Conservation (phyloP, 495 filamentous ascomycete species). For the Viridothelium virens region DNA sequence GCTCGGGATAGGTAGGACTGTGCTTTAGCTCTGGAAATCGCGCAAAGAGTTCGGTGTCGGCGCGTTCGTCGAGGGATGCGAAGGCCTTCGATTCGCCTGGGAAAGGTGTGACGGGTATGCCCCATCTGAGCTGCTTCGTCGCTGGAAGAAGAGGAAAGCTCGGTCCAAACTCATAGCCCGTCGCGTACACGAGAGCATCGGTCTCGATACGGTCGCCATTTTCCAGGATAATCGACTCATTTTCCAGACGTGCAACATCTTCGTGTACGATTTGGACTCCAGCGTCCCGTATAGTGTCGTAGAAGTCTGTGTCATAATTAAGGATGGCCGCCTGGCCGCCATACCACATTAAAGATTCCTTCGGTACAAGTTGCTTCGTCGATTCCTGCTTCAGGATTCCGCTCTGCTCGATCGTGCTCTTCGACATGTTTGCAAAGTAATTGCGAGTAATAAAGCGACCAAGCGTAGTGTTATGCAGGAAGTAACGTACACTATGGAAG, state of each 20-base stretch:
- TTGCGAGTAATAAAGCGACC: slow-evolving; percentile 51
- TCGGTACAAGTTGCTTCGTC: background rate
- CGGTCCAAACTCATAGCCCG: slow-evolving; percentile 42
- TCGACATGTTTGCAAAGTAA: slow-evolving; percentile 11
- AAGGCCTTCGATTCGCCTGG: background rate
- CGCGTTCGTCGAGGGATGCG: slow-evolving; percentile 31
- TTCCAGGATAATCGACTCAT: slow-evolving; percentile 47
- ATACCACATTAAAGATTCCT: slow-evolving; percentile 35
- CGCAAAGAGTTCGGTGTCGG: slow-evolving; percentile 59
- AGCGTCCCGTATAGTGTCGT: slow-evolving; percentile 5
- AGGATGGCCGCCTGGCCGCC: slow-evolving; percentile 10
- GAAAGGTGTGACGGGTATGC: slow-evolving; percentile 16
- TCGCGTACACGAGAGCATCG: slow-evolving; percentile 57
- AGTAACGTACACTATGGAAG: slow-evolving; percentile 38
- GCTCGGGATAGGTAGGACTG: slow-evolving; percentile 34
- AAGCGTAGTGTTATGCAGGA: slow-evolving; percentile 59
- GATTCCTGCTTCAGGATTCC: background rate
- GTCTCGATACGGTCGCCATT: slow-evolving; percentile 48
- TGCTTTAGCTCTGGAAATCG: slow-evolving; percentile 55
- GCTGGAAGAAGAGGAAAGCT: slow-evolving; percentile 55
- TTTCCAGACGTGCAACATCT: slow-evolving; percentile 49
- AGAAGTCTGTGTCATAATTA: slow-evolving; percentile 14
- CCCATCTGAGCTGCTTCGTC: slow-evolving; percentile 19
- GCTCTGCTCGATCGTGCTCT: background rate
- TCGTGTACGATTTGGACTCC: slow-evolving; percentile 15